A percentile compares a stretch with the other conserved stretches of the same genome.
Conservation (phyloP, 2,329 filamentous ascomycete genomes). For the Cadophora luteo-olivacea region DNA sequence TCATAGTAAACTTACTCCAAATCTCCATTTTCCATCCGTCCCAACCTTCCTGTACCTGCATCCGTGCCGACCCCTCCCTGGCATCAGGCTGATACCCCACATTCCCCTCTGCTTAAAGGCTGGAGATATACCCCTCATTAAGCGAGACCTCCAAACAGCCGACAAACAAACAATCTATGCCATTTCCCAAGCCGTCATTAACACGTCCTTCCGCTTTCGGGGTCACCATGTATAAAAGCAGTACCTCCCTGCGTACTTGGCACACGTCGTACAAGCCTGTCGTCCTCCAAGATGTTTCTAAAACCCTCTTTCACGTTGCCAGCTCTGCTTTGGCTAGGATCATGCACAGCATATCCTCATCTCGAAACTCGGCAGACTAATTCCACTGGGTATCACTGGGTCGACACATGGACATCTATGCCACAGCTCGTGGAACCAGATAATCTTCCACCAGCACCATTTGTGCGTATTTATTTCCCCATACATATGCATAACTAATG, state of each 20-base stretch:
- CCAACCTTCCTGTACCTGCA: too few species aligned
- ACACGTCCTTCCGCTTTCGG: neutral
- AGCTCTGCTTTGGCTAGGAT: neutral
- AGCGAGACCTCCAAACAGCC: neutral
- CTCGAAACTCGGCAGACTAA: neutral
- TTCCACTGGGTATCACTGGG: slow-evolving; percentile 25
- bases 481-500: neutral
- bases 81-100: slow-evolving; percentile 4
- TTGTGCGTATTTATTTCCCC: slow-evolving; percentile 6
- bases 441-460: slow-evolving; percentile 32
- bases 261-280: neutral
- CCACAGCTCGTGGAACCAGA: slow-evolving; percentile 31
- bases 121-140: neutral
- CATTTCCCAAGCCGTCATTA: neutral
- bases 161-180: neutral
- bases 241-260: neutral
- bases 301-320: neutral
- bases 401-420: slow-evolving; percentile 33
- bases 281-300: neutral
- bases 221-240: neutral
- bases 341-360: neutral
- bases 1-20: too few species aligned
- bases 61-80: neutral
- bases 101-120: neutral
- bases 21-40: too few species aligned